These are phyloP conservation scores for Tuber indicum DNA, from an alignment of 495 filamentous ascomycete genomes.

Conservation along the genomic window DNA sequence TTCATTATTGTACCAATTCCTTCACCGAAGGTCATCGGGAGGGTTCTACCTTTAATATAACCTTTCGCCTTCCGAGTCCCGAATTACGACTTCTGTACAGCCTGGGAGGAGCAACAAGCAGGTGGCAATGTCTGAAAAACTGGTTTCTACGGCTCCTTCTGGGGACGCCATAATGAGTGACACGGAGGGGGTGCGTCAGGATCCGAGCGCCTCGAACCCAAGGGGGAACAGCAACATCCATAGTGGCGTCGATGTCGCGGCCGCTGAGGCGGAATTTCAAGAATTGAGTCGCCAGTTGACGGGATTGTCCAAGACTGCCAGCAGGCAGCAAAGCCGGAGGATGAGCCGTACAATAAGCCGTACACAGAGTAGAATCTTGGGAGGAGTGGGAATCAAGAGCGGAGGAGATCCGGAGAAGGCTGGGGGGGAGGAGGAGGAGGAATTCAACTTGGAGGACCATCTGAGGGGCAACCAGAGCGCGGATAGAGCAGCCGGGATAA, in stretches of 20 bases:
- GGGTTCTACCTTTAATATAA: background rate
- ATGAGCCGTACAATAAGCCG: conserved; percentile 46
- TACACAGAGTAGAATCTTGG: conserved; percentile 44
- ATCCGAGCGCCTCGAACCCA: conserved; percentile 36
- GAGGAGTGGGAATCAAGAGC: background rate
- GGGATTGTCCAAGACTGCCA: conserved; percentile 55
- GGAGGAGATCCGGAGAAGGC: conserved; percentile 31
- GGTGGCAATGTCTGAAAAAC: background rate
- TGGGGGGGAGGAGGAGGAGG: conserved; percentile 45
- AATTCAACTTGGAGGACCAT: conserved; percentile 64
- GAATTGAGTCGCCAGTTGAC: conserved; percentile 68
- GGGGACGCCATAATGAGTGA: conserved; percentile 45
- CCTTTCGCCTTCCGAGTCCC: background rate
- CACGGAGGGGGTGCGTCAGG: conserved; percentile 47
- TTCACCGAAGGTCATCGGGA: background rate
- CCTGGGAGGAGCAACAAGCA: background rate
- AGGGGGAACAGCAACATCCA: conserved; percentile 32
- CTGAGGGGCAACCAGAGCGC: conserved; percentile 61
- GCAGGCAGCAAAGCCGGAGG: conserved; percentile 42
- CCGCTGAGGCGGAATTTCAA: conserved; percentile 70
- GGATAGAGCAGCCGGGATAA: conserved; percentile 70
- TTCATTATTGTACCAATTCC: background rate
- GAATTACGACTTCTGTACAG: background rate
- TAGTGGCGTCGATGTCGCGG: conserved; percentile 60
- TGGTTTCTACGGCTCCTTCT: conserved; percentile 35